Conservation (phyloP, 805 yeast genomes). For the Komagataella phaffii region DNA sequence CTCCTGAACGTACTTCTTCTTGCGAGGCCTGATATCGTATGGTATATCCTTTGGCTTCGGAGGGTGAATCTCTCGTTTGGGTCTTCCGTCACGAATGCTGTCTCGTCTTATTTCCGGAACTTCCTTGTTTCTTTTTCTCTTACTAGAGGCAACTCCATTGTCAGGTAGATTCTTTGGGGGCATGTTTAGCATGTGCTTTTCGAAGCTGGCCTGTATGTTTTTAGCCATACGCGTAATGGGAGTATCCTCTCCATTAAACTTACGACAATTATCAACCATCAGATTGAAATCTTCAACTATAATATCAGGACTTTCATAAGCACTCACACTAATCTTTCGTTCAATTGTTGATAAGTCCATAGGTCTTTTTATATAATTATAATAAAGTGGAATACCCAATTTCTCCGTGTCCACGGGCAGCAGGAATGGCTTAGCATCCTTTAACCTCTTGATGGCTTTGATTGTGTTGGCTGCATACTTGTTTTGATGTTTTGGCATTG, state of each 20-base stretch:
- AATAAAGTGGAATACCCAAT: conserved; percentile 82
- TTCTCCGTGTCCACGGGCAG: conserved; percentile 84
- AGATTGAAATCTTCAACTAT: conserved; percentile 68
- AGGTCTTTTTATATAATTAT: conserved; percentile 70
- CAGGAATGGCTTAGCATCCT: conserved; percentile 85
- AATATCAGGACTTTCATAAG: conserved; percentile 58
- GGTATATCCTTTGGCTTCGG: conserved; percentile 92
- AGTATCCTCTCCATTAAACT: conserved; percentile 76
- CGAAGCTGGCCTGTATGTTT: conserved; percentile 82
- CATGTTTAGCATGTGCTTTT: conserved; percentile 83
- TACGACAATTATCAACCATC: conserved; percentile 72
- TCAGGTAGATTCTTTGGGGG: conserved; percentile 47
- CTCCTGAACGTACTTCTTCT: conserved; percentile 84
- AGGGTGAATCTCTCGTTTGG: conserved; percentile 92
- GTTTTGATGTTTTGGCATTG: conserved; percentile 74
- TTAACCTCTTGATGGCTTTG: conserved; percentile 77
- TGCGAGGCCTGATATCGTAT: conserved; percentile 80
- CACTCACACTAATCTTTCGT: conserved; percentile 53
- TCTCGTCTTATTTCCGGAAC: conserved; percentile 64
- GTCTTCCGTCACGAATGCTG: conserved; percentile 57
- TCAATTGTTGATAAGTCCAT: conserved; percentile 94
- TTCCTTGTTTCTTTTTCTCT: conserved; percentile 25
- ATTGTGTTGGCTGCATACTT: conserved; percentile 68
- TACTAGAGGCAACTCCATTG: conserved; percentile 12
- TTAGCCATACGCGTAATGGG: conserved; percentile 86